Percentiles rank a stretch among this genome's conserved stretches.
phyloP scores from a whole-genome alignment of 1,139 yeast genomes.

The Maudiozyma humilis region DNA sequence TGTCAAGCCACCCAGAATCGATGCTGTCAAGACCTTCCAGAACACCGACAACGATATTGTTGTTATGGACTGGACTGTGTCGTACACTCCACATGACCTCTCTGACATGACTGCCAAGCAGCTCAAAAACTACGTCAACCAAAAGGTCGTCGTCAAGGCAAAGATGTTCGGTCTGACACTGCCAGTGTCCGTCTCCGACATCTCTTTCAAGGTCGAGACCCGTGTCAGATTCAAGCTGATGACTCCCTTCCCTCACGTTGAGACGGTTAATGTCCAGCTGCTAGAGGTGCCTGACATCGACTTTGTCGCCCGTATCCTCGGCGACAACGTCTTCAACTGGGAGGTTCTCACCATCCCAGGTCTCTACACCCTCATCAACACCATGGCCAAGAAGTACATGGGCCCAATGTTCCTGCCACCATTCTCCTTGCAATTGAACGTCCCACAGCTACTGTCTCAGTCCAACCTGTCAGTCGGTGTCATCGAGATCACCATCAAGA shows the following conservation, averaged over 20 bases:
- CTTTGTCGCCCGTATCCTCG: conserved; percentile 60
- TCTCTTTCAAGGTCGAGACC: conserved; percentile 56
- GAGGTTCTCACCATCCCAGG: conserved; percentile 86
- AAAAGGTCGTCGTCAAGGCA: conserved; percentile 62
- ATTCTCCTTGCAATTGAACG: conserved; percentile 81
- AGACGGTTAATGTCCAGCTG: conserved; percentile 77
- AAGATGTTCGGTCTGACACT: conserved; percentile 58
- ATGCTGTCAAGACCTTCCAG: conserved; percentile 76
- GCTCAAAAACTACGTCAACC: conserved; percentile 72
- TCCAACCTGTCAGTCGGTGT: conserved; percentile 84
- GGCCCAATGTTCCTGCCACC: conserved; percentile 88
- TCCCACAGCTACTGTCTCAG: conserved; percentile 86
- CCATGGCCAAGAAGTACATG: conserved; percentile 73
- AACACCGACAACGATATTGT: conserved; percentile 86
- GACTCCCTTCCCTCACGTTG: conserved; percentile 84
- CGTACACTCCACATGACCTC: conserved; percentile 83
- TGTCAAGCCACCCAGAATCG: conserved; percentile 90
- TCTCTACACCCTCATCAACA: conserved; percentile 66
- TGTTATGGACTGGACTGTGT: conserved; percentile 91
- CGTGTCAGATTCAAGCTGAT: conserved; percentile 84
- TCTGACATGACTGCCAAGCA: conserved; percentile 81
- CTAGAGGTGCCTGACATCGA: conserved; percentile 84
- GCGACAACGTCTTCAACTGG: conserved; percentile 77
- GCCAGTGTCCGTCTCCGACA: conserved; percentile 55
- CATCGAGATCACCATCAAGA: conserved; percentile 55